Percentiles rank a stretch among this genome's conserved stretches.
phyloP scores from a whole-genome alignment of 1,284 basidiomycete species.

The Microbotryum scabiosae region DNA sequence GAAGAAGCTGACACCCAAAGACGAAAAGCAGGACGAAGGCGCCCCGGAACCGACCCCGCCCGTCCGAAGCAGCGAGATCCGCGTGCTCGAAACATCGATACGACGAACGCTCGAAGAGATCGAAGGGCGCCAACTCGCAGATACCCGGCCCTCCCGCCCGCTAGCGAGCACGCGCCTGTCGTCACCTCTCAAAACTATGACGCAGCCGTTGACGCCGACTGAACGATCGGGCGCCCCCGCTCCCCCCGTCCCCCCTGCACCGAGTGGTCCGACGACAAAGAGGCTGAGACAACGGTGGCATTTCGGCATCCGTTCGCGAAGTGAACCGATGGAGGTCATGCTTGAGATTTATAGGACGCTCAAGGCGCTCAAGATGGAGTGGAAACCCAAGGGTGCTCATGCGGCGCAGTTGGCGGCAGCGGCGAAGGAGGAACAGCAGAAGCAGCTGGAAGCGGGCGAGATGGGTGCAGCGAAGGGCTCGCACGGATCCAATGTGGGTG shows the following conservation, averaged over 20 bases:
- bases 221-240: slow-evolving; percentile 1
- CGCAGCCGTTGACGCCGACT: slow-evolving; percentile 29
- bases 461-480: not conserved
- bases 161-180: slow-evolving; percentile 16
- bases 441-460: slow-evolving; percentile 34
- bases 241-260: slow-evolving; percentile 2
- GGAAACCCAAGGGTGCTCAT: slow-evolving; percentile 49
- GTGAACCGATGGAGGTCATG: slow-evolving; percentile 99
- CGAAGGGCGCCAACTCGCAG: slow-evolving; percentile 9
- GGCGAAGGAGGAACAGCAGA: slow-evolving; percentile 14
- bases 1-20: slow-evolving; percentile 6
- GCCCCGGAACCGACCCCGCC: not conserved
- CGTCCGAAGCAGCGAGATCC: slow-evolving; percentile 17
- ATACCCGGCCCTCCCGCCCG: slow-evolving; percentile 7
- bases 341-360: slow-evolving; percentile 93
- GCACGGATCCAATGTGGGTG: not conserved
- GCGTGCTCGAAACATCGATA: slow-evolving; percentile 23
- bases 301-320: slow-evolving; percentile 90
- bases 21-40: slow-evolving; percentile 4
- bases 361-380: slow-evolving; percentile 91
- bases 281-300: slow-evolving; percentile 63
- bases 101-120: slow-evolving; percentile 11
- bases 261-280: slow-evolving; percentile 8
- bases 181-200: slow-evolving; percentile 20
- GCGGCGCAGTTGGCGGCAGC: slow-evolving; percentile 27